These are phyloP conservation scores for Kodamaea sp. DNA, from an alignment of 1,139 yeast species.

Conservation along the genomic window DNA sequence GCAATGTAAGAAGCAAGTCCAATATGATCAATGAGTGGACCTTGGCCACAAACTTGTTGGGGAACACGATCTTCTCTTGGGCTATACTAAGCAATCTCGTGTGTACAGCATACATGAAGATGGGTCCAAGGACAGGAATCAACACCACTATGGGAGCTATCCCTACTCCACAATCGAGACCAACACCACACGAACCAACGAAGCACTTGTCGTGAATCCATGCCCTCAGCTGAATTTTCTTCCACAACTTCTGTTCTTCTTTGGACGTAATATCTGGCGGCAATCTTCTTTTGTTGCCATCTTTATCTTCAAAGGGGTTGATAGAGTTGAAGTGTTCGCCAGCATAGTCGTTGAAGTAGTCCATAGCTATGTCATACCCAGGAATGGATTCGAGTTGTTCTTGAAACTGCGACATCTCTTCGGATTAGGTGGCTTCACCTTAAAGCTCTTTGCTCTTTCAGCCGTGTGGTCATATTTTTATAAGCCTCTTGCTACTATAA, in stretches of 20 bases:
- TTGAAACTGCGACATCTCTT: constrained; percentile 35
- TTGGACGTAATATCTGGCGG: constrained; percentile 56
- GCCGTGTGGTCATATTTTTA: too few relatives aligned
- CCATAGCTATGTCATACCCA: constrained; percentile 56
- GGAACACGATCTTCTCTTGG: constrained; percentile 55
- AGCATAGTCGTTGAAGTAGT: constrained; percentile 63
- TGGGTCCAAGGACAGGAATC: constrained; percentile 80
- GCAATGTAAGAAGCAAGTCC: constrained; percentile 71
- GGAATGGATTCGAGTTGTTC: constrained; percentile 53
- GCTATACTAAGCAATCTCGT: constrained; percentile 64
- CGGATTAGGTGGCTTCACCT: not conserved
- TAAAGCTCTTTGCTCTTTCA: too few relatives aligned
- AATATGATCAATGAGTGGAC: constrained; percentile 72
- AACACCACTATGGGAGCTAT: constrained; percentile 67
- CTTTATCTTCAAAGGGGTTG: constrained; percentile 67
- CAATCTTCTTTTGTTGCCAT: constrained; percentile 58
- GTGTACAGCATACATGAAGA: constrained; percentile 76
- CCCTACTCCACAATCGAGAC: constrained; percentile 78
- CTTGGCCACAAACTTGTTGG: constrained; percentile 59
- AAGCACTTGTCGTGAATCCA: constrained; percentile 85
- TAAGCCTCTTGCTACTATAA: too few relatives aligned
- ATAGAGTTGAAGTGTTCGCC: constrained; percentile 55
- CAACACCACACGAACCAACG: constrained; percentile 69
- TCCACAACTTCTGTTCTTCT: constrained; percentile 70
- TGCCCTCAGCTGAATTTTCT: constrained; percentile 67